These are phyloP conservation scores for Carex cristatella DNA, from an alignment of 176 grass and related monocot species.

Conservation along the genomic window DNA sequence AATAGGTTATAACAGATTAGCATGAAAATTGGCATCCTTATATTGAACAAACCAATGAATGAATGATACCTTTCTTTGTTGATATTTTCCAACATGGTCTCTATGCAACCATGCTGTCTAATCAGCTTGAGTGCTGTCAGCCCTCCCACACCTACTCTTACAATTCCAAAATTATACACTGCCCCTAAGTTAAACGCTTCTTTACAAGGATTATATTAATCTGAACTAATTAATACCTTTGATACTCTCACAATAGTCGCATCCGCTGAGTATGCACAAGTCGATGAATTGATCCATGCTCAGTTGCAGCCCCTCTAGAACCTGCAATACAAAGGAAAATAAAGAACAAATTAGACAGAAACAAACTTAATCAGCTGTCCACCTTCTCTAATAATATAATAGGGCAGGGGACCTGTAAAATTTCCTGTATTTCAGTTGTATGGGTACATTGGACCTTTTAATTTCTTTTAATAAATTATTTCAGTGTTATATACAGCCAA, in stretches of 20 bases:
- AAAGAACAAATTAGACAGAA: neutral
- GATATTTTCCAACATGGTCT: constrained; percentile 75
- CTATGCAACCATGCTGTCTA: constrained; percentile 71
- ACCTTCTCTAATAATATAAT: neutral
- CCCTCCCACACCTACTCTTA: constrained; percentile 65
- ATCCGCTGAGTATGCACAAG: constrained; percentile 52
- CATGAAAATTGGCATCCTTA: neutral
- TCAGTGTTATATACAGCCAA: neutral
- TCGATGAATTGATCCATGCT: constrained; percentile 62
- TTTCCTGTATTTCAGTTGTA: neutral
- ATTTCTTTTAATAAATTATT: neutral
- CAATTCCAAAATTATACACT: neutral
- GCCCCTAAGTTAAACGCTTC: neutral
- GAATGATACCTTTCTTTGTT: constrained; percentile 76
- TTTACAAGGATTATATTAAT: neutral
- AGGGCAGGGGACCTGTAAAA: neutral
- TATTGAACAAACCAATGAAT: no score
- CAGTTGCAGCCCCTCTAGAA: constrained; percentile 42
- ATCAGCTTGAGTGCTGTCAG: constrained; percentile 92
- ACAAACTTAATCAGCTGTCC: neutral
- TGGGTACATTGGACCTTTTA: neutral
- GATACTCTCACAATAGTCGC: constrained; percentile 54
- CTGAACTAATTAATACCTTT: constrained; percentile 35
- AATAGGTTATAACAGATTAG: neutral
- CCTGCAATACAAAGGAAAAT: constrained; percentile 22